Conservation (phyloP, 2,329 filamentous ascomycete species). For the Tolypocladium capitatum region DNA sequence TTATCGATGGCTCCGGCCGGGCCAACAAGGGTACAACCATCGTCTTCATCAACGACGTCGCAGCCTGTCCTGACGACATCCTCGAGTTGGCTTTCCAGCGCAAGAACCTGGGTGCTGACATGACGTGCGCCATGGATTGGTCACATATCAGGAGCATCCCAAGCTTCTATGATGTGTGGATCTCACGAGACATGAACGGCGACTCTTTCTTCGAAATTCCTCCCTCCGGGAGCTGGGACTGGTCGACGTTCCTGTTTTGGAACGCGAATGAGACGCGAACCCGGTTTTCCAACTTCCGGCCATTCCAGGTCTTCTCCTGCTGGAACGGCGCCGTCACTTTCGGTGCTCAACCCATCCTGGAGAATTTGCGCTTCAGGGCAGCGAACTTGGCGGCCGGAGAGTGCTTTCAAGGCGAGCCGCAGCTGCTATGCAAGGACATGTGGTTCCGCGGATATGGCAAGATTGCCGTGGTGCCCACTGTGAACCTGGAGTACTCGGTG, state of each 20-base stretch:
- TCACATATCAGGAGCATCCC: slow-evolving; percentile 27
- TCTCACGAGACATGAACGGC: slow-evolving; percentile 36
- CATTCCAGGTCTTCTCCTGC: slow-evolving; percentile 47
- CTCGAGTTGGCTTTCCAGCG: slow-evolving; percentile 41
- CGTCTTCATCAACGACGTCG: slow-evolving; percentile 43
- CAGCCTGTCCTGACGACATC: slow-evolving; percentile 39
- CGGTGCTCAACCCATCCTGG: slow-evolving; percentile 31
- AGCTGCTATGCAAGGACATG: slow-evolving; percentile 43
- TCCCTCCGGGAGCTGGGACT: slow-evolving; percentile 32
- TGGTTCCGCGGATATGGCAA: slow-evolving; percentile 35
- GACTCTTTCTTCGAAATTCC: slow-evolving; percentile 43
- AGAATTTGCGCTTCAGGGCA: slow-evolving; percentile 30
- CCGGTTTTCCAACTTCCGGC: slow-evolving; percentile 21
- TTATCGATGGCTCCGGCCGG: slow-evolving; percentile 18
- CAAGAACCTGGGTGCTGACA: slow-evolving; percentile 31
- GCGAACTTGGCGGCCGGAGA: slow-evolving; percentile 20
- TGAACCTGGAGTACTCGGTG: slow-evolving; percentile 42
- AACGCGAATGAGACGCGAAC: slow-evolving; percentile 23
- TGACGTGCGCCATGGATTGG: slow-evolving; percentile 49
- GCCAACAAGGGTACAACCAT: slow-evolving; percentile 24
- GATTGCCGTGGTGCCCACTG: slow-evolving; percentile 41
- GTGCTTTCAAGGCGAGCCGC: slow-evolving; percentile 41
- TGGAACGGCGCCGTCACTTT: slow-evolving; percentile 45
- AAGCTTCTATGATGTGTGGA: slow-evolving; percentile 45
- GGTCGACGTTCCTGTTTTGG: slow-evolving; percentile 38